Evolutionary conservation across 2,329 filamentous ascomycete genomes (phyloP), one percentile per base, ranked within the genome.

Genomic region (Epichloe glyceriae): DNA sequence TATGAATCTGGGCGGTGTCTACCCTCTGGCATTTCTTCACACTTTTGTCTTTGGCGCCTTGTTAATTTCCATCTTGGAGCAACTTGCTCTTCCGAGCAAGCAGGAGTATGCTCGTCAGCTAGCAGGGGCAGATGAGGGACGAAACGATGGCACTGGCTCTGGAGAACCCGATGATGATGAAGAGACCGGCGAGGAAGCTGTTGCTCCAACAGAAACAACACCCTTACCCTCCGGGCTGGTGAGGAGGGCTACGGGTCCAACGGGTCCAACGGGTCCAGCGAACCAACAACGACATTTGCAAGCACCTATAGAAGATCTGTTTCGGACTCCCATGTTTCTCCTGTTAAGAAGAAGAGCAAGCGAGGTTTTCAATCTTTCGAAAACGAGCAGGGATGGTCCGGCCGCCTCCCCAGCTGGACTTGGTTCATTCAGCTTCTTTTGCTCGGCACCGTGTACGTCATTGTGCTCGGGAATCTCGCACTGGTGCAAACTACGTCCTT

Each of bases 361-460:
- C 55, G 62, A 52, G 52, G 54, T 55, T 35, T 59, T 53, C 59
- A 69, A 50, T 68, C 74, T 0, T 89, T 83, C 61, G 78, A 78
- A 12, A 71, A 79, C 49, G 93, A 97, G 63, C 93, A 97, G 65
- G 70, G 76, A 14, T 98, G 93, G 93, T 95, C 88, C 48, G 78
- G 78, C 4, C 76, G 76, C 38, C 70, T 97, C 50, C 88, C 88
- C 1, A 79, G 76, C 43, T 96, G 86, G 85, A 82, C 86, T 17
- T 98, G 93, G 93, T 67, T 93, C 41, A 58, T 95, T 17, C 90
- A 98, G 61, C 84, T 96, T 56, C 70, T 97, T 3, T 63, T 96
- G 15, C 70, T 94, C 10, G 86, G 80, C 0, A 89, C 90, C 0
- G 79, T 95, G 49, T 79, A 83, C 46, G 72, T 95, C 44, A 83